Base-by-base conservation (phyloP, 768 basidiomycete species). In the Podaxis carcinomalis region DNA sequence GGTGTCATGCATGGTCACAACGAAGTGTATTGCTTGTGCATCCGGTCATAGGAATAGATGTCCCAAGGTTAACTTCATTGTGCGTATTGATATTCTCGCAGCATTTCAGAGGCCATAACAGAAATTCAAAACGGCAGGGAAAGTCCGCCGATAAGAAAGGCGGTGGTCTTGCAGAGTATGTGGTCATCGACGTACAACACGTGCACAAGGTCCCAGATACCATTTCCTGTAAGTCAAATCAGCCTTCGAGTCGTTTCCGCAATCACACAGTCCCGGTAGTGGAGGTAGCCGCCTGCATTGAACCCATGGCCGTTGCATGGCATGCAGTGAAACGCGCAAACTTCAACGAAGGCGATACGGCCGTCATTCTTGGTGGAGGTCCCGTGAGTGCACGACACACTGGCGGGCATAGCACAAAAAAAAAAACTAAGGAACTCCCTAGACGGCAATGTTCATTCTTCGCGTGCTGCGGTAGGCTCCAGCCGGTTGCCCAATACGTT, bases 221-320 rank as follows among this genome's bases (percentile, higher is more conserved):
- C 25, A 68, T 79, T 27, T 65, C 77, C 1, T 67, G 80, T 79
- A 64, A 63, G 76, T 68, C 5, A 7, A 10, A 7, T 28, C 13
- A 21, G 19, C 25, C 5, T n/a, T 23, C 13, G 46, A 13, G 23
- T 36, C n/a, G 10, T 16, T 7, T 9, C 5, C 0, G 36, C 23
- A 40, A 25, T 35, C 19, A 23, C 23, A 28, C 14, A 39, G n/a
- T 21, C 5, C 14, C 16, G 7, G 2, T 40, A 81, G 81, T 83
- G 51, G 80, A 83, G 13, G 65, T 79, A 5, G 81, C 76, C 1
- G 80, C 80, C 5, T 74, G 76, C 64, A 69, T 78, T 9, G 81
- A 82, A 65, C 78, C 81, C 0, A 70, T 83, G 1, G 74, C 80
- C 0, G 79, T 81, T 1, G 78, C 77, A 1, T 79, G 75, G 68